Base-by-base conservation (phyloP, 345 rosid species). In the Pistacia integerrima region DNA sequence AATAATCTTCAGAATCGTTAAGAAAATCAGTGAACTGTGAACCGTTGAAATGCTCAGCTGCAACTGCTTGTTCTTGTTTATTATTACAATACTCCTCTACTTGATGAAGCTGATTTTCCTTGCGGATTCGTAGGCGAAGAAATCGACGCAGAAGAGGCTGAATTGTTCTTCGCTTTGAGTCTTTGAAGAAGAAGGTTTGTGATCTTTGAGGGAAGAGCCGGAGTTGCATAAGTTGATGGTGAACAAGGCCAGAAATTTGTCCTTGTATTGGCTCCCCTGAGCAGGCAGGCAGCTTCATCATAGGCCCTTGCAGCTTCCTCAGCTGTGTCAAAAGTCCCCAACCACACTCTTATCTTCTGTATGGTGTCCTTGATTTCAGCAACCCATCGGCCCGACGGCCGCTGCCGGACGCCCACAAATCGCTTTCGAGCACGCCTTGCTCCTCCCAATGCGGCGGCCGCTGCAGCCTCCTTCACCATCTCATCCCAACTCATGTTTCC, bases 231-330 rank as follows among this genome's bases (percentile, higher is more conserved):
- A 14, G 85, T 13, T 0, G 90, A 63, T 8, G 89, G 74, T 51
- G 85, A 82, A 73, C 82, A 79, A 52, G 93, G 91, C 88, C 88
- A 86, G 70, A 88, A 86, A 60, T 87, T 86, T 0, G 86, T 86
- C 61, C 90, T 80, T 12, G 90, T 87, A 33, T 86, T 89, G 74
- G 86, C 85, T 0, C 89, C 89, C 0, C 88, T 82, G 54, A 85
- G 87, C 78, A 87, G 78, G 79, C 88, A 87, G 56, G 88, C 90
- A 60, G 91, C 91, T 63, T 89, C 91, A 63, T 87, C 91, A 14
- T 87, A 89, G 7, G 93, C 93, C 72, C 91, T 84, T 17, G 91
- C 91, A 10, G 88, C 90, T 65, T 83, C 88, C 52, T 88, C 88
- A 5, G 89, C 89, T 49, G 87, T 85, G 61, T 87, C 89, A 30